Base-by-base conservation (phyloP, 2,329 filamentous ascomycete species). In the Eutypa lata region DNA sequence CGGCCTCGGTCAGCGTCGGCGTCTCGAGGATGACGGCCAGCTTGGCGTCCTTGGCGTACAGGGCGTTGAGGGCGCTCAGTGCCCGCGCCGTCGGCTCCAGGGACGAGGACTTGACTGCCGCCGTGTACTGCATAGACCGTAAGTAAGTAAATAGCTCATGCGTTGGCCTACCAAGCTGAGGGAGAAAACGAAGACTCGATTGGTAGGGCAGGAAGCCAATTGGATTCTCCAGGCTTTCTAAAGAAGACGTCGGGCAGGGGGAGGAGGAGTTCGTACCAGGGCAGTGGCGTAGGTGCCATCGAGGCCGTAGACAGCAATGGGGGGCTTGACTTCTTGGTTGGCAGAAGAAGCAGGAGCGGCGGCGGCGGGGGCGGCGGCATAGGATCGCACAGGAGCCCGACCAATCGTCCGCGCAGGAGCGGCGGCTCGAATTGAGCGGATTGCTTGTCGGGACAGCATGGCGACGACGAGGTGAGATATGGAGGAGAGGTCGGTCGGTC, bases 251-350 rank as follows among this genome's bases (percentile, higher is more conserved):
- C 26, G n/a, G 22, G 50, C 46, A 26, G 16, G 40, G 18, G 52
- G 52, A 53, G 40, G 54, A 73, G 46, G 53, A 26, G 8, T 21
- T 57, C 90, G 74, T 93, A 99, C 94, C 87, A 99, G 83, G 80
- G 94, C 94, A 79, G 88, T 91, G 73, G 94, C 94, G 80, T 99
- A 99, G 73, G 93, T 97, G 76, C 94, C 94, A 77, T 97, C 94
- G 71, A 99, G 80, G 67, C 94, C 94, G 77, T 91, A 99, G 70
- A 99, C 84, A 67, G 92, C 84, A 71, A 97, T 81, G 64, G 94
- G 94, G 67, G 93, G 86, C 82, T 90, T 92, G 73, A 85, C 76
- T 57, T 87, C 84, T 72, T 84, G 77, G 26, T 31, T 31, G 68
- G 80, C 73, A 65, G 22, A 11, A 45, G 13, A 73, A 64, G 22